Evolutionary conservation across 2,329 filamentous ascomycete genomes (phyloP).

Genomic region (Apiospora phragmitis): DNA sequence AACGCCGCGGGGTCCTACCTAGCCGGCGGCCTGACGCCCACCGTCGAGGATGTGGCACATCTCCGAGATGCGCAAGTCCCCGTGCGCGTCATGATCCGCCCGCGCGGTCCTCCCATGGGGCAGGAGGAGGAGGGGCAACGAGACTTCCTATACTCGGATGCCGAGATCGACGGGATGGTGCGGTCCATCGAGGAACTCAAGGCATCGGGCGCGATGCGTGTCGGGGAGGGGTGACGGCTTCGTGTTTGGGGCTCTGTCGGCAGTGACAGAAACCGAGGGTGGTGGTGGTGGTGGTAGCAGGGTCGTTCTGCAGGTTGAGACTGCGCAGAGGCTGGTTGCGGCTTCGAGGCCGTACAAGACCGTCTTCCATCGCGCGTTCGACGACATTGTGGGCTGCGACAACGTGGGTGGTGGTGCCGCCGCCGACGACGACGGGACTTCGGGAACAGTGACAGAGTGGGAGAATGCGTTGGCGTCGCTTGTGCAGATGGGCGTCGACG

Average conservation of each 20-base stretch:
- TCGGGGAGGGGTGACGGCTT: conserved; percentile 52
- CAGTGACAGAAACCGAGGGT: background rate
- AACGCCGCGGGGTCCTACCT: conserved; percentile 52
- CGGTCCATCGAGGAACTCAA: conserved; percentile 39
- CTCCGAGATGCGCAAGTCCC: conserved; percentile 36
- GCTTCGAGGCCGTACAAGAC: conserved; percentile 43
- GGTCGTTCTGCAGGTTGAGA: conserved; percentile 39
- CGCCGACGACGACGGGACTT: background rate
- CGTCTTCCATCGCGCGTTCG: conserved; percentile 60
- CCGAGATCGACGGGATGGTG: conserved; percentile 47
- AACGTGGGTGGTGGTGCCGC: conserved; percentile 1
- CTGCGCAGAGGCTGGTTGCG: conserved; percentile 41
- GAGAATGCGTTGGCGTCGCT: conserved; percentile 36
- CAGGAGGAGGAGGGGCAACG: conserved; percentile 14
- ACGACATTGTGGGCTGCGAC: conserved; percentile 41
- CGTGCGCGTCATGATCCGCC: conserved; percentile 57
- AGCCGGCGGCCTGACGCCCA: conserved; percentile 53
- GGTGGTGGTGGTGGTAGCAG: background rate
- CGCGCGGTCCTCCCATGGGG: conserved; percentile 37
- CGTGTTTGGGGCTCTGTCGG: conserved; percentile 54
- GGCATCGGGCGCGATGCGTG: conserved; percentile 36
- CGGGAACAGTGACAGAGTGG: conserved; percentile 15
- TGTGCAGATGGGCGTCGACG: conserved; percentile 46
- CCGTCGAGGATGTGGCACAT: conserved; percentile 37
- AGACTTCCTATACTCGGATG: conserved; percentile 50